A percentile compares a stretch with the other conserved stretches of the same genome.
These are phyloP conservation scores for Colletotrichum eremochloae DNA, from an alignment of 2,329 filamentous ascomycete species.

Conservation along the genomic window DNA sequence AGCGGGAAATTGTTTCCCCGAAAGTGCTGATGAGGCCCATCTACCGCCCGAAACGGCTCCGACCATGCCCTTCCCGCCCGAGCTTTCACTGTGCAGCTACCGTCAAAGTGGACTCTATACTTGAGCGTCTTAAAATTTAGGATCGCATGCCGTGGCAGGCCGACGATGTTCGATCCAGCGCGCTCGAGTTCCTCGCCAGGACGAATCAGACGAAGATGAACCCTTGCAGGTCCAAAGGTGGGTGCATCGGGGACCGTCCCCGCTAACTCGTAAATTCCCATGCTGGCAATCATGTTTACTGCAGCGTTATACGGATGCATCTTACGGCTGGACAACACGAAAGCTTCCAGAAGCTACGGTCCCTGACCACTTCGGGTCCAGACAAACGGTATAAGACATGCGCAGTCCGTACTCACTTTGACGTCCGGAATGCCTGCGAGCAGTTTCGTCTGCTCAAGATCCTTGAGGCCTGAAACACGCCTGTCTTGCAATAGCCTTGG, in stretches of 20 bases:
- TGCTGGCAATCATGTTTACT: not conserved
- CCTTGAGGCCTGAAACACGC: slow-evolving; percentile 15
- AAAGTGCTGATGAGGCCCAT: too few species aligned
- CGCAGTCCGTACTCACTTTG: not conserved
- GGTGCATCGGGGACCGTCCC: slow-evolving; percentile 6
- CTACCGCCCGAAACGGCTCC: not conserved
- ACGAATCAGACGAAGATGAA: not conserved
- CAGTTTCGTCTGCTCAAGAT: slow-evolving; percentile 9
- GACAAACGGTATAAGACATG: not conserved
- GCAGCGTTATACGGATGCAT: not conserved
- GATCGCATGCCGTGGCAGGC: not conserved
- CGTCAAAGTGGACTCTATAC: not conserved
- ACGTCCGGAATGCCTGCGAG: not conserved
- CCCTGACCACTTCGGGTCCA: not conserved
- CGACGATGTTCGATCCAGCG: too few species aligned
- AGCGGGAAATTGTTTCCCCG: not conserved
- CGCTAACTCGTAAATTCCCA: not conserved
- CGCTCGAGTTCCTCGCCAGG: not conserved
- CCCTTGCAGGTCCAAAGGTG: slow-evolving; percentile 1
- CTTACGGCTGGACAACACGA: not conserved
- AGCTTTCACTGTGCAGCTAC: not conserved
- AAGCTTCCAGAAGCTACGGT: not conserved
- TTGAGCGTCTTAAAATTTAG: not conserved
- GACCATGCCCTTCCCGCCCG: not conserved
- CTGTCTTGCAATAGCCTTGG: not conserved